phyloP scores from a whole-genome alignment of 2,329 filamentous ascomycete genomes.

The Rhynchosporium secalis region DNA sequence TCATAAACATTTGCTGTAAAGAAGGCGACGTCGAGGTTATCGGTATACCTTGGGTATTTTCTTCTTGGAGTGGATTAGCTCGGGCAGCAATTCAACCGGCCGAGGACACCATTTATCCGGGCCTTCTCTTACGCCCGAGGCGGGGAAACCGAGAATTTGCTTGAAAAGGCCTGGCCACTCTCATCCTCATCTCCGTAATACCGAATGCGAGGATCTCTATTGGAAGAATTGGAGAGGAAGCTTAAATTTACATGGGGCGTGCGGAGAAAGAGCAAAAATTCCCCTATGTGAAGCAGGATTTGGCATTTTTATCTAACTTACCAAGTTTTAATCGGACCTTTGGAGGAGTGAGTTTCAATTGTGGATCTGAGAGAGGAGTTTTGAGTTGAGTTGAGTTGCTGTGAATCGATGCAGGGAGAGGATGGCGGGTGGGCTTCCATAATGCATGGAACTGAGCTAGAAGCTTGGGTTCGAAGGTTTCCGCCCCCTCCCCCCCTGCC shows the following conservation, averaged over 20 bases:
- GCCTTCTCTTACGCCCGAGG: constrained; percentile 6
- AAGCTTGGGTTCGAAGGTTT: background rate
- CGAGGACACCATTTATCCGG: constrained; percentile 5
- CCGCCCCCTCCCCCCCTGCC: background rate
- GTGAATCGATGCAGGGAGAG: background rate
- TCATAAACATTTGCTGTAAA: background rate
- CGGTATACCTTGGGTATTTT: background rate
- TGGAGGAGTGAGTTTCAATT: background rate
- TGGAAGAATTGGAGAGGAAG: constrained; percentile 2
- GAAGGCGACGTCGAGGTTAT: background rate
- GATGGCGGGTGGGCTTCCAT: background rate
- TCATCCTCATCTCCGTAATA: background rate
- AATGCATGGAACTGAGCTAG: constrained; percentile 11
- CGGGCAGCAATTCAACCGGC: constrained; percentile 9
- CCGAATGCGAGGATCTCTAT: background rate
- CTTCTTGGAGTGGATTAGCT: constrained; percentile 2
- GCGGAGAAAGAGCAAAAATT: background rate
- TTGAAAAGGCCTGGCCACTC: background rate
- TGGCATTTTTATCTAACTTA: background rate
- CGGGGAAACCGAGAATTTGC: background rate
- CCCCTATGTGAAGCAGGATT: constrained; percentile 7
- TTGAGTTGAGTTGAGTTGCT: background rate
- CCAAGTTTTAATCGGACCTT: background rate
- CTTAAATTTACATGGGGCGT: background rate
- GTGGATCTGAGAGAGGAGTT: background rate